Evolutionary conservation across 305 asterid genomes (phyloP).

Genomic region (Solanum hybrid): DNA sequence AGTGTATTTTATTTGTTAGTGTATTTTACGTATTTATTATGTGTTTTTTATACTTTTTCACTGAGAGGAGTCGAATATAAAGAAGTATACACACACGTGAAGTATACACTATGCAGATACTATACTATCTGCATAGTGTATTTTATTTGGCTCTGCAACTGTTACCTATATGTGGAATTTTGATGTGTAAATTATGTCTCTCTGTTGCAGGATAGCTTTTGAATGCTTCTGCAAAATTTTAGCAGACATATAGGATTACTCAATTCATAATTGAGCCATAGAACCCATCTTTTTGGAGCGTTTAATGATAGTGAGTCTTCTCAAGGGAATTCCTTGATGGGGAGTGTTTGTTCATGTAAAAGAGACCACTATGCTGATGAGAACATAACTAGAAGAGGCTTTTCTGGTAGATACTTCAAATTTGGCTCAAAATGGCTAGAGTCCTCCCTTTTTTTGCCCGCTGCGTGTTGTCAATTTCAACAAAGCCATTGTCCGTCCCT

Average conservation of each 20-base stretch:
- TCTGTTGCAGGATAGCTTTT: not conserved
- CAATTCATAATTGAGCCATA: not conserved
- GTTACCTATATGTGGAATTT: not conserved
- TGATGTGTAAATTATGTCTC: not conserved
- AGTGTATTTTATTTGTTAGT: not conserved
- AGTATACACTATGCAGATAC: not conserved
- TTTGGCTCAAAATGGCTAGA: constrained; percentile 91
- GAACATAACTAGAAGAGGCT: constrained; percentile 44
- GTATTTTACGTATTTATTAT: not conserved
- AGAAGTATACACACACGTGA: not conserved
- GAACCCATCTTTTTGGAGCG: not conserved
- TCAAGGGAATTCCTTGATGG: constrained; percentile 36
- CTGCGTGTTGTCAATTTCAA: constrained; percentile 37
- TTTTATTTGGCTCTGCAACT: not conserved
- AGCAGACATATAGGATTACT: not conserved
- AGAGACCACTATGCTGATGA: constrained; percentile 60
- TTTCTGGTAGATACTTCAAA: constrained; percentile 60
- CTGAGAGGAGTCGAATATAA: not conserved
- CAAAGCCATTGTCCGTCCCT: constrained; percentile 47
- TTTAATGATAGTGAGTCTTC: not conserved
- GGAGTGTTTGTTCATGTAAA: constrained; percentile 92
- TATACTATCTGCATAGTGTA: not conserved
- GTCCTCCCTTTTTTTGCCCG: constrained; percentile 42
- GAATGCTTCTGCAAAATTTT: not conserved
- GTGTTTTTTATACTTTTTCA: not conserved